These are phyloP conservation scores for Acanthochlamys bracteata DNA, from an alignment of 106 monocot genomes.

Conservation along the genomic window DNA sequence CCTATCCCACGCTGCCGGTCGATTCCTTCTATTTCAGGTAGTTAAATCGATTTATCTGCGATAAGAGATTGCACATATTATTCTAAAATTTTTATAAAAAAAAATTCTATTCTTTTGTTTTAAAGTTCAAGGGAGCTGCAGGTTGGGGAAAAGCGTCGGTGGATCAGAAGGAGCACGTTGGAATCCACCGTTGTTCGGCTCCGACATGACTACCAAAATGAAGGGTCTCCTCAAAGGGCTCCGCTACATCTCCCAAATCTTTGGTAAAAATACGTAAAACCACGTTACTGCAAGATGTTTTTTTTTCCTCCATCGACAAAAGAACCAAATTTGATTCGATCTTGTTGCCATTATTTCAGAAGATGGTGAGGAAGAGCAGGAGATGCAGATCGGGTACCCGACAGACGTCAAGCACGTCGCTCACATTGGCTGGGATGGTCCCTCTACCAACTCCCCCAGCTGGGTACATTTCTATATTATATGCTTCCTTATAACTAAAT, in stretches of 20 bases:
- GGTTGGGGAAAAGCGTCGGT: no score
- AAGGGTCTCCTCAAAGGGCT: slow-evolving; percentile 12
- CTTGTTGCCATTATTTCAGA: neutral
- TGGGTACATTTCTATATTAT: neutral
- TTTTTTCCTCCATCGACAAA: neutral
- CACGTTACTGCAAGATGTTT: neutral
- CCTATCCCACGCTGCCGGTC: no score
- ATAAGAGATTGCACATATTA: no score
- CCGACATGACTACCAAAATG: slow-evolving; percentile 5
- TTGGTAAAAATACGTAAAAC: neutral
- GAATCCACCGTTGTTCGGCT: neutral
- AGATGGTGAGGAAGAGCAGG: slow-evolving; percentile 7
- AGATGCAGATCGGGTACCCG: slow-evolving; percentile 11
- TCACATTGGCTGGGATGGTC: slow-evolving; percentile 9
- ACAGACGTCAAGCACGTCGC: slow-evolving; percentile 13
- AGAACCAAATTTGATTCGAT: neutral
- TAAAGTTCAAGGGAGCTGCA: no score
- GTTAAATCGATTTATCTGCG: no score
- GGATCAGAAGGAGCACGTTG: neutral
- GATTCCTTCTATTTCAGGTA: no score
- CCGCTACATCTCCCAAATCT: slow-evolving; percentile 12
- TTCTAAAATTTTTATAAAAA: no score
- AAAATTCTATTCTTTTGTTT: no score
- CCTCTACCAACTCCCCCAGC: slow-evolving; percentile 6
- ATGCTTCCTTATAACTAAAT: neutral